Percentiles rank a stretch among this genome's conserved stretches.
These are phyloP conservation scores for Apiospora marii DNA, from an alignment of 2,329 filamentous ascomycete species.

Conservation along the genomic window DNA sequence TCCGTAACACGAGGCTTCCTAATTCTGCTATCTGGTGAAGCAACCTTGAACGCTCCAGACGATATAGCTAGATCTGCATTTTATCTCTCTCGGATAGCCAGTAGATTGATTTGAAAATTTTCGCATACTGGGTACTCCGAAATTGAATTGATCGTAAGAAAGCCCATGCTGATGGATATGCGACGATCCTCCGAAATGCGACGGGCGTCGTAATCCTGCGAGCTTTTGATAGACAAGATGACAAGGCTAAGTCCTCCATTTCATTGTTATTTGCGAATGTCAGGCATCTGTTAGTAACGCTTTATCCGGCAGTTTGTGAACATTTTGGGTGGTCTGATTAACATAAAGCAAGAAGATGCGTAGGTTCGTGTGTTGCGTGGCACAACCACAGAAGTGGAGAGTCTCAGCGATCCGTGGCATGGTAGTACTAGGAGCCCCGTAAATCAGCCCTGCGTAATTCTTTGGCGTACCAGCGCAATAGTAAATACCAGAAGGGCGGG, in stretches of 20 bases:
- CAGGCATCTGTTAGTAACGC: not conserved
- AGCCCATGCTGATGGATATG: not conserved
- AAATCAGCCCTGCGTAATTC: not conserved
- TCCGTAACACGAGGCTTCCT: not conserved
- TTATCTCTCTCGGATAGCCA: not conserved
- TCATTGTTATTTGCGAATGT: not conserved
- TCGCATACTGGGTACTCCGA: not conserved
- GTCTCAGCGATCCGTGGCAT: not conserved
- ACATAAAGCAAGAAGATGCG: not conserved
- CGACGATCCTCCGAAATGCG: not conserved
- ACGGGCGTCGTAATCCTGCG: not conserved
- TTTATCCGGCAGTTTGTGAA: not conserved
- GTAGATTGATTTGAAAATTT: not conserved
- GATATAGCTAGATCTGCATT: not conserved
- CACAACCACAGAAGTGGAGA: not conserved
- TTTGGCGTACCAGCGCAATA: not conserved
- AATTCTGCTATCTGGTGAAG: not conserved
- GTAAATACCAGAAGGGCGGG: too few species aligned
- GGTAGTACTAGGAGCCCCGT: not conserved
- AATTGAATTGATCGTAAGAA: not conserved
- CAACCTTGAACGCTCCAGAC: not conserved
- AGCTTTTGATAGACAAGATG: not conserved
- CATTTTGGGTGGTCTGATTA: not conserved
- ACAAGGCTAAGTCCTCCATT: not conserved
- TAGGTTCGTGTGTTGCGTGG: not conserved